Base-by-base conservation (phyloP, 495 filamentous ascomycete genomes). In the Bombardia bombarda region DNA sequence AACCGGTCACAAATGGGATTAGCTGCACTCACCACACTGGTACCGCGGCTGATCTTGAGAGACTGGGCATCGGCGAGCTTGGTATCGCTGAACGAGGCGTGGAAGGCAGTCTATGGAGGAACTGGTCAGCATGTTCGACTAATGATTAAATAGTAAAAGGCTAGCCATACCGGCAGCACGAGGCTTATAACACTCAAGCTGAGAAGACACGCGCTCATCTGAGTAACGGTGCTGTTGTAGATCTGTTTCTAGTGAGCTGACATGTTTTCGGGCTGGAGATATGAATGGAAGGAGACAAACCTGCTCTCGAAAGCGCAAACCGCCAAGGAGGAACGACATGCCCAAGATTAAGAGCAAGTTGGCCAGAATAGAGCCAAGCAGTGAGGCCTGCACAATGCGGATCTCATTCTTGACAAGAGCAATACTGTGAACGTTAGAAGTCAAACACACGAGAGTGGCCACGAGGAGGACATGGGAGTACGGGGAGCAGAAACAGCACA, bases 201-300 rank as follows among this genome's bases (percentile, higher is more conserved):
- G 47, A 95, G 78, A 35, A 95, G 70, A 66, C 86, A 93, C 21
- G 89, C 87, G 55, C 88, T 95, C 85, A 92, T 95, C 63, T 95
- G 87, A 2, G 88, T 95, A 37, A 93, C 85, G 19, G 86, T 93
- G 64, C 79, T 92, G 63, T 95, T 95, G 66, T 95, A 95, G 46
- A 94, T 80, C 79, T 89, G 42, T 26, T 38, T 7, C 3, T 25
- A n/a, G 55, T 65, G 43, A 66, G 56, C 28, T 28, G 10, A 10
- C n/a, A 32, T 40, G 18, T 17, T 10, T 30, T 17, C 10, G 13
- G 33, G 6, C 20, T 9, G 3, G 22, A 16, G 30, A 20, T 2
- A 0, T 24, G 31, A 18, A 3, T 46, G 10, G 22, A 9, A n/a
- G 3, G 44, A 13, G 26, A 8, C 66, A 40, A 60, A 79, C 80